Evolutionary conservation across 805 yeast species (phyloP).

Genomic region (Nakazawaea populi): DNA sequence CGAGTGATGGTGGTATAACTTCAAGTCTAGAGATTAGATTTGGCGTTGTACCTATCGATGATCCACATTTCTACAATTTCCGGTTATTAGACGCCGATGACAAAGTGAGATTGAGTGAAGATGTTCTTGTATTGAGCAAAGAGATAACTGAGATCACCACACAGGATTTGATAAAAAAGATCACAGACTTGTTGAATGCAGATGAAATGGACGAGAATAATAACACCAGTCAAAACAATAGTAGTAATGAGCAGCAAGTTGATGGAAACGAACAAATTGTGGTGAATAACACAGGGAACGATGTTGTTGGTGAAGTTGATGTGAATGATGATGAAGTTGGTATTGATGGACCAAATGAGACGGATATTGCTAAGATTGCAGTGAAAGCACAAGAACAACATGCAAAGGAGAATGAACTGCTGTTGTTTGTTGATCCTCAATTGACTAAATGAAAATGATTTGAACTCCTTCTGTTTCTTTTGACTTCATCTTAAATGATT

Average conservation of each 20-base stretch:
- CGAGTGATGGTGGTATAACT: not conserved
- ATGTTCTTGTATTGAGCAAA: not conserved
- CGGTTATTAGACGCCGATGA: not conserved
- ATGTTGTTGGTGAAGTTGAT: no score
- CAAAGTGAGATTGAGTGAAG: not conserved
- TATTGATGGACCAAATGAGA: not conserved
- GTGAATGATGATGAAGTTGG: not conserved
- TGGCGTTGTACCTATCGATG: not conserved
- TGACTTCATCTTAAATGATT: no score
- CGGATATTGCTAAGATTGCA: constrained; percentile 7
- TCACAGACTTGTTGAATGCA: not conserved
- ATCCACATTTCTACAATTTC: constrained; percentile 3
- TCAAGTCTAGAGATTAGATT: not conserved
- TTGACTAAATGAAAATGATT: constrained; percentile 3
- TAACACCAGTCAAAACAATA: no score
- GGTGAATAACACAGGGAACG: no score
- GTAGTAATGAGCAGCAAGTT: no score
- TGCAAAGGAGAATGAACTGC: not conserved
- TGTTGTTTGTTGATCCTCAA: constrained; percentile 9
- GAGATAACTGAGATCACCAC: constrained; percentile 4
- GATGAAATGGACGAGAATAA: not conserved
- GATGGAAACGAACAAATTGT: no score
- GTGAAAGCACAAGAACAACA: constrained; percentile 7
- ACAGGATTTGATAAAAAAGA: constrained; percentile 3
- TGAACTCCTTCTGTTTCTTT: no score